Conservation (phyloP, 2,329 filamentous ascomycete genomes). For the Colletotrichum chlorophyti region DNA sequence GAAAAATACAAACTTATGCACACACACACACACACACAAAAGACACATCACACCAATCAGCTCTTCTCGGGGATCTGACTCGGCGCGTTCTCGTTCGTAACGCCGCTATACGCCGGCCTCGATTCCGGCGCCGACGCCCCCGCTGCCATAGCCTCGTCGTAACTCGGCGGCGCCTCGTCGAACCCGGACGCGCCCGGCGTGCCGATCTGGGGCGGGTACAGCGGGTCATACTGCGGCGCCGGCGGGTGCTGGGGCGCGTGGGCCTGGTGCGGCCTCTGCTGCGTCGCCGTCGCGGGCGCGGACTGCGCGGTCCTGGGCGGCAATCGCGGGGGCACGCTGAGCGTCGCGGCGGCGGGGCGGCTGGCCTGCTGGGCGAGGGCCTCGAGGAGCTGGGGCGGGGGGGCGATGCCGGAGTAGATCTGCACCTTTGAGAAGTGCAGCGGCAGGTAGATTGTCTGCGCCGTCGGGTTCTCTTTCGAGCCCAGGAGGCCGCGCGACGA, state of each 20-base stretch:
- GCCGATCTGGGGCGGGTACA: slow-evolving; percentile 66
- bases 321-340: slow-evolving; percentile 41
- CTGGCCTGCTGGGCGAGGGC: slow-evolving; percentile 50
- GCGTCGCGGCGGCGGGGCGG: slow-evolving; percentile 45
- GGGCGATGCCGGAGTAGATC: slow-evolving; percentile 87
- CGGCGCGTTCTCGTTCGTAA: slow-evolving; percentile 66
- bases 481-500: slow-evolving; percentile 38
- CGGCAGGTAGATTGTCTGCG: slow-evolving; percentile 77
- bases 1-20: not conserved
- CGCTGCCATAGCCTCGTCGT: slow-evolving; percentile 90
- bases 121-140: slow-evolving; percentile 74
- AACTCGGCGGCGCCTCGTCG: slow-evolving; percentile 90
- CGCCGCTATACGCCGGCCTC: slow-evolving; percentile 72
- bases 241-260: slow-evolving; percentile 35
- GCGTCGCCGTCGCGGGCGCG: slow-evolving; percentile 33
- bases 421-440: slow-evolving; percentile 77
- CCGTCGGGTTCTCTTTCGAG: slow-evolving; percentile 33
- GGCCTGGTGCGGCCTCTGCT: slow-evolving; percentile 33
- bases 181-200: slow-evolving; percentile 49
- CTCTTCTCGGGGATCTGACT: slow-evolving; percentile 54
- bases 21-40: not conserved
- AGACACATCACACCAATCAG: too few species aligned
- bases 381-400: slow-evolving; percentile 77
- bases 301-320: slow-evolving; percentile 41
- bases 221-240: slow-evolving; percentile 50